Evolutionary conservation across 352 stramenopile genomes (phyloP).

Genomic region (Phytophthora syringae): DNA sequence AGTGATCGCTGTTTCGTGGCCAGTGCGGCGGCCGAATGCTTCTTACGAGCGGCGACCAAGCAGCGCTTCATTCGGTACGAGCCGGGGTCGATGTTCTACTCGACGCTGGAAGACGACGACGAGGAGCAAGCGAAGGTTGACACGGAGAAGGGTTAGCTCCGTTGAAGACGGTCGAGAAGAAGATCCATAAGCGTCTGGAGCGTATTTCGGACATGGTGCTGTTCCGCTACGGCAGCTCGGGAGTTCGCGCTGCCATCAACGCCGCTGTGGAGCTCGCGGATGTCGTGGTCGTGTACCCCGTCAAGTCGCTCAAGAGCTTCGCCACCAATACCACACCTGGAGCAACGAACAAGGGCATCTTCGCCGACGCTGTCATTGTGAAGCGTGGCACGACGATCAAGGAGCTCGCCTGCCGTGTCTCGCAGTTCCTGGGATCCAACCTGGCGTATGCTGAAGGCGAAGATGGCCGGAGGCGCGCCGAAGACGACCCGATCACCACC

Average conservation of each 20-base stretch:
- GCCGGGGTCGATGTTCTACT: conserved; percentile 87
- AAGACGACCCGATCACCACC: conserved; percentile 72
- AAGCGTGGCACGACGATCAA: conserved; percentile 77
- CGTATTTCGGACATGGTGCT: conserved; percentile 92
- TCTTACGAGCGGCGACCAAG: conserved; percentile 74
- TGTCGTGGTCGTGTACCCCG: conserved; percentile 84
- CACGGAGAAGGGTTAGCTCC: conserved; percentile 34
- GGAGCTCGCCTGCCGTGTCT: conserved; percentile 74
- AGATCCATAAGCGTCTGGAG: conserved; percentile 82
- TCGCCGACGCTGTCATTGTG: conserved; percentile 80
- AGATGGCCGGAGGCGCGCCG: conserved; percentile 70
- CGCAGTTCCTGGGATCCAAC: conserved; percentile 72
- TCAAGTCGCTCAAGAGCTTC: conserved; percentile 90
- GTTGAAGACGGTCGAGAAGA: conserved; percentile 78
- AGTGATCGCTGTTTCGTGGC: conserved; percentile 88
- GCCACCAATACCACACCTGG: conserved; percentile 58
- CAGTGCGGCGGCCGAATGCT: conserved; percentile 86
- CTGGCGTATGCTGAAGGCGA: conserved; percentile 87
- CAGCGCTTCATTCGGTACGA: conserved; percentile 88
- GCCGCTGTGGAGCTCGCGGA: conserved; percentile 83
- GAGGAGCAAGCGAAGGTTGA: conserved; percentile 40
- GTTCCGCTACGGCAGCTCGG: conserved; percentile 88
- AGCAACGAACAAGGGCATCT: conserved; percentile 64
- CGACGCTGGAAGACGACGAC: conserved; percentile 68
- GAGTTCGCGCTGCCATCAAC: conserved; percentile 88